These are phyloP conservation scores for Rhododendron ovatum DNA, from an alignment of 148 eudicot species.

Conservation along the genomic window DNA sequence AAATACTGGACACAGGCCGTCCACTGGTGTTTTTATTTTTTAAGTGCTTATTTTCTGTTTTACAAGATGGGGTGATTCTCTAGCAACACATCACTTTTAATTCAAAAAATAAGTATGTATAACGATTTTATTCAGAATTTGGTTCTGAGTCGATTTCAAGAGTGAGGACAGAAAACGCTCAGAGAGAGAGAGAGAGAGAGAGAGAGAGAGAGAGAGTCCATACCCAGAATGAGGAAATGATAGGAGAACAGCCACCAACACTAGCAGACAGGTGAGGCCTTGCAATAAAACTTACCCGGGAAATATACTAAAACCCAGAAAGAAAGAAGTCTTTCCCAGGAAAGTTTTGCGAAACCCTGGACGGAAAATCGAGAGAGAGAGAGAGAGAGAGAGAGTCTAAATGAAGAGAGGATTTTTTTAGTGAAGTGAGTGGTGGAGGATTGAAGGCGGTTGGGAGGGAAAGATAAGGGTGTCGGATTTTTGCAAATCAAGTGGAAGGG, in stretches of 20 bases:
- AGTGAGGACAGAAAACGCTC: not conserved
- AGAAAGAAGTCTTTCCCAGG: not conserved
- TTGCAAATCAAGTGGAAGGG: not conserved
- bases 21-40: no score
- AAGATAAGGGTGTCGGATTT: not conserved
- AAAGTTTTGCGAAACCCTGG: not conserved
- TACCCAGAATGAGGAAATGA: not conserved
- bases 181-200: no score
- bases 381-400: not conserved
- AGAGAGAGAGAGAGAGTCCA: not conserved
- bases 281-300: not conserved
- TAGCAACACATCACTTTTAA: no score
- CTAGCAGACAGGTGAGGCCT: not conserved
- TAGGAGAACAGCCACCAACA: not conserved
- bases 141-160: no score
- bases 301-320: not conserved
- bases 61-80: no score
- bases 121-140: no score
- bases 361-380: not conserved
- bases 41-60: no score
- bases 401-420: not conserved
- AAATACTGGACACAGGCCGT: no score
- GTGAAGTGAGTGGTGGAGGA: slow-evolving; percentile 7
- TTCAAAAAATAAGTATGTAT: no score
- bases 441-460: not conserved